Base-by-base conservation (phyloP, 192 early-diverging fungal genomes). In the Spizellomyces punctatus region DNA sequence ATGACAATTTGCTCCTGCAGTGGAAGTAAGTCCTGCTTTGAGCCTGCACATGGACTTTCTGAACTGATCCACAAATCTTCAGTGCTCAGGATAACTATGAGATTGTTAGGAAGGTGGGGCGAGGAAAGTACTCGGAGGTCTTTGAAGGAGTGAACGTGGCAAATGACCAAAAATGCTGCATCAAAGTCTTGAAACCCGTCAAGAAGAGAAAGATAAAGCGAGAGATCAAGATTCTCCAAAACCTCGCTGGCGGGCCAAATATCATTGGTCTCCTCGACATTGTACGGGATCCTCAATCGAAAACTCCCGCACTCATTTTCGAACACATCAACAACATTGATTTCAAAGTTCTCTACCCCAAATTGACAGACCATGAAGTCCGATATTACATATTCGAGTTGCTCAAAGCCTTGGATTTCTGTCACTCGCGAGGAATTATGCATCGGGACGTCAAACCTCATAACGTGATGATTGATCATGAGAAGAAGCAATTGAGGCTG, bases 171-270 rank as follows among this genome's bases (percentile, higher is more conserved):
- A 89, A 95, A 73, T 98, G 97, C 83, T 93, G 96, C 69, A 99
- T 99, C 87, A 99, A 99, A 86, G 97, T 96, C 12, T 83, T 99
- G 58, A 99, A 99, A 85, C 97, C 97, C 5, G 95, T 99, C 72
- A 99, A 99, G 86, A 99, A 99, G 89, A 98, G 98, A 91, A 99
- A 99, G 87, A 99, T 99, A 75, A 98, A 97, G 89, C 88, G 97
- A 59, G 97, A 99, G 78, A 96, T 99, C 79, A 98, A 97, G 78
- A 99, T 99, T 65, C 88, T 99, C 73, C 96, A 98, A 78, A 99
- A 98, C 76, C 83, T 99, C 55, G 89, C 91, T 44, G 97, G 97
- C 50, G 97, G 97, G 5, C 86, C 91, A 22, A 99, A 99, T 78
- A 88, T 99, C 47, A 88, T 99, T 71, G 87, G 89, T 64, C 85